A percentile compares a stretch with the other conserved stretches of the same genome.
These are phyloP conservation scores for Medakamo hakoo DNA, from an alignment of 139 green algal species.

Conservation along the genomic window DNA sequence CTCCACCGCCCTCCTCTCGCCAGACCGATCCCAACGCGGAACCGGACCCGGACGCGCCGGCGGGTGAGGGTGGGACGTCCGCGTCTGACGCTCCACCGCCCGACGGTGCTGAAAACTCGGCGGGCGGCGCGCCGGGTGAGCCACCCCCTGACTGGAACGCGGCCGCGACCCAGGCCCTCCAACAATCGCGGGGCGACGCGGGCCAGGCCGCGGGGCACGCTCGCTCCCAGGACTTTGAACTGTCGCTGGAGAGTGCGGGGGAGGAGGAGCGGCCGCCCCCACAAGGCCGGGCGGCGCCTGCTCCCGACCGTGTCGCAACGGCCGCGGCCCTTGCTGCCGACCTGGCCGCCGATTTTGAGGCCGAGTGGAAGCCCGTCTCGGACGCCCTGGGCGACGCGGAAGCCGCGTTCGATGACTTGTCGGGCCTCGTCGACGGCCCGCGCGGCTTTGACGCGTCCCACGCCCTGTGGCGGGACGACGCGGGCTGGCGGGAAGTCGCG, in stretches of 20 bases:
- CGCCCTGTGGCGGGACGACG: conserved; percentile 50
- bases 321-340: neutral
- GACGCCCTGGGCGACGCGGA: conserved; percentile 8
- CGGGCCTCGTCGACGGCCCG: conserved; percentile 41
- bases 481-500: conserved; percentile 62
- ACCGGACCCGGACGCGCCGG: neutral
- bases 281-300: too few relatives aligned
- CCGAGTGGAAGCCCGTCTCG: neutral
- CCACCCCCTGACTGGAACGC: too few relatives aligned
- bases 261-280: too few relatives aligned
- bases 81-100: too few relatives aligned
- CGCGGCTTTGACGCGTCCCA: conserved; percentile 48
- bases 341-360: neutral
- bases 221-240: neutral
- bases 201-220: too few relatives aligned
- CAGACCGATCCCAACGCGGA: neutral
- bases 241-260: neutral
- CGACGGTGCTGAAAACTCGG: neutral
- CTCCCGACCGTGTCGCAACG: too few relatives aligned
- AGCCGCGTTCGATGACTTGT: conserved; percentile 52
- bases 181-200: too few relatives aligned
- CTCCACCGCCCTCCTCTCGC: too few relatives aligned
- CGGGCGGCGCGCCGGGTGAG: too few relatives aligned
- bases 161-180: neutral
- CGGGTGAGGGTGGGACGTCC: too few relatives aligned